A percentile compares a stretch with the other conserved stretches of the same genome.
phyloP scores from a whole-genome alignment of 2,329 filamentous ascomycete genomes.

The Arthrobotrys sphaeroides region DNA sequence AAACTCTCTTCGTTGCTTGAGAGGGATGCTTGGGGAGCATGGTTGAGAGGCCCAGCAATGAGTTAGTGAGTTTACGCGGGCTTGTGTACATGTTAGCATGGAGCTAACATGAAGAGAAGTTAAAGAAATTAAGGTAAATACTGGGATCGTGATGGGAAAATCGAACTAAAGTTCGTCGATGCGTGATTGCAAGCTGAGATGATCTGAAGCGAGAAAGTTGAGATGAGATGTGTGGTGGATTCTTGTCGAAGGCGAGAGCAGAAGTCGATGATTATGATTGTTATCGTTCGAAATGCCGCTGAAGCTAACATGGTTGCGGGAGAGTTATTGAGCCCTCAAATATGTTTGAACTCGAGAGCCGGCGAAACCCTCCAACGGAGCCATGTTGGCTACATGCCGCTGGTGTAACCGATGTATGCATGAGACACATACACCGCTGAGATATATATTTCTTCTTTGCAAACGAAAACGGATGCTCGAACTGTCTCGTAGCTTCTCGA shows the following conservation, averaged over 20 bases:
- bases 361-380: conserved; percentile 17
- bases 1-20: conserved; percentile 37
- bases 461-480: conserved; percentile 10
- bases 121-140: conserved; percentile 40
- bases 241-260: conserved; percentile 15
- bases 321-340: conserved; percentile 47
- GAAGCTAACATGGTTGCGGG: conserved; percentile 46
- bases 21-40: not conserved
- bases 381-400: conserved; percentile 48
- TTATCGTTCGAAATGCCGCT: conserved; percentile 9
- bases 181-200: not conserved
- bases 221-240: not conserved
- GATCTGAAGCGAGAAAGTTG: not conserved
- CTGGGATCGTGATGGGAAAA: conserved; percentile 21
- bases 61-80: conserved; percentile 44
- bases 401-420: not conserved
- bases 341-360: conserved; percentile 53
- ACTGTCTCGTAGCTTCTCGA: conserved; percentile 24
- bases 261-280: not conserved
- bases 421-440: conserved; percentile 14
- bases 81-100: conserved; percentile 48
- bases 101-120: conserved; percentile 43
- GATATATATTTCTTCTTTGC: not conserved
- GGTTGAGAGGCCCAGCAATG: conserved; percentile 3
- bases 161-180: not conserved